Evolutionary conservation across 1,284 basidiomycete species (phyloP), one percentile per base, ranked within the genome.

Genomic region (Sanguinoderma infundibulare): DNA sequence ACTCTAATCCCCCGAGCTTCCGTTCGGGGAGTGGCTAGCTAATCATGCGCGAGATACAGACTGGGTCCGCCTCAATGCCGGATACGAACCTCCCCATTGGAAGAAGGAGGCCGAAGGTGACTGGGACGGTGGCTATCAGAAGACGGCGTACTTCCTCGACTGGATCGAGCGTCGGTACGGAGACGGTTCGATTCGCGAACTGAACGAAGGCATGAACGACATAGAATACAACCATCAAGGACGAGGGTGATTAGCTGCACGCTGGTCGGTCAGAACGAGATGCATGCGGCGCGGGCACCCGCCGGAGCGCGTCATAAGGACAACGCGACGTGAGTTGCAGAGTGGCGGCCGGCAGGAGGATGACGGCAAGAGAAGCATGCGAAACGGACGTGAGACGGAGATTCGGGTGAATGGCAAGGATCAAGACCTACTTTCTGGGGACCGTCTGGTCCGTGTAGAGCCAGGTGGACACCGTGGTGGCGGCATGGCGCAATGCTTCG

Each of bases 81-180:
- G 78, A 7, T 78, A 85, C 36, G 77, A 73, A 0, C 88, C 90
- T 1, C 89, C 89, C 2, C 90, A 91, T 69, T 91, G 90, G 90
- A 78, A 72, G 24, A 69, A 65, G 4, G 67, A 72, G 8, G 70
- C 71, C 32, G 80, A 79, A 2, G 79, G 78, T 30, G 78, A 76
- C 44, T 92, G 90, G 90, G 90, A 92, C 63, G 86, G 81, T 20
- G 90, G 90, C 20, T 91, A 91, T 73, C 82, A 86, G 49, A 80
- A 78, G 28, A 92, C 90, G 0, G 90, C 81, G 2, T 91, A 84
- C 72, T 91, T 92, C 69, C 82, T 92, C 53, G 82, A 86, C 59
- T 91, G 89, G 89, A 74, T 91, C 67, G 87, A 90, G 70, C 73
- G 71, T 17, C 77, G 78, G 32, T 81, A 82, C 65, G 87, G 86